phyloP scores from a whole-genome alignment of 2,329 filamentous ascomycete species.

The Camillea tinctor region DNA sequence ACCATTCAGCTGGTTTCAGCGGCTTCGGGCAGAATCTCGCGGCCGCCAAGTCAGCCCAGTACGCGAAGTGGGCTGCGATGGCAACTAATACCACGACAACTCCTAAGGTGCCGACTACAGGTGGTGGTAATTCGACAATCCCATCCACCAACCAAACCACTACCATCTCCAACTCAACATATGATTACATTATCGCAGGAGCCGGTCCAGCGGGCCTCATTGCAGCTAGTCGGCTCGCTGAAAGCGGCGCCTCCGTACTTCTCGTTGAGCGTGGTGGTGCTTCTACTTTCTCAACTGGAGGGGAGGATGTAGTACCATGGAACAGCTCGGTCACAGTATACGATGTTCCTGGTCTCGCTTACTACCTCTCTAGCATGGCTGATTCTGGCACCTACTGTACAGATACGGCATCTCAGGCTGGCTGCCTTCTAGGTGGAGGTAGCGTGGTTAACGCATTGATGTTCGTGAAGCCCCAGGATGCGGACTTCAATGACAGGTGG shows the following conservation, averaged over 20 bases:
- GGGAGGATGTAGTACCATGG: slow-evolving; percentile 31
- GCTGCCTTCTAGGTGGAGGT: slow-evolving; percentile 38
- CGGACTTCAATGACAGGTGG: slow-evolving; percentile 33
- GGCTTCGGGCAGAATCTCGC: slow-evolving; percentile 34
- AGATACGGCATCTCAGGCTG: slow-evolving; percentile 36
- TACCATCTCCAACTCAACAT: slow-evolving; percentile 34
- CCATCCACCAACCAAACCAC: slow-evolving; percentile 24
- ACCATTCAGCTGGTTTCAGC: slow-evolving; percentile 41
- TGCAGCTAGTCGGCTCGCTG: slow-evolving; percentile 35
- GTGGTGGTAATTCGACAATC: slow-evolving; percentile 12
- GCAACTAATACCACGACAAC: slow-evolving; percentile 8
- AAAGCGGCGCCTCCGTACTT: slow-evolving; percentile 37
- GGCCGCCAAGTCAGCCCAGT: slow-evolving; percentile 34
- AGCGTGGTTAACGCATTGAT: slow-evolving; percentile 35
- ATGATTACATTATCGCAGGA: slow-evolving; percentile 40
- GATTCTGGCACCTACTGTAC: slow-evolving; percentile 33
- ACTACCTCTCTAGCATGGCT: slow-evolving; percentile 21
- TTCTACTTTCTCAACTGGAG: slow-evolving; percentile 33
- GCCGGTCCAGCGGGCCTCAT: slow-evolving; percentile 38
- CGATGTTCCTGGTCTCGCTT: slow-evolving; percentile 30
- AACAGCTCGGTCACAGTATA: slow-evolving; percentile 32
- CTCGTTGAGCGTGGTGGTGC: slow-evolving; percentile 39
- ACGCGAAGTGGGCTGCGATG: slow-evolving; percentile 26
- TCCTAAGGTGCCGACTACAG: slow-evolving; percentile 3
- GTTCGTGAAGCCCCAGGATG: slow-evolving; percentile 32